Base-by-base conservation (phyloP, 2,329 filamentous ascomycete genomes). In the Trichoderma breve region DNA sequence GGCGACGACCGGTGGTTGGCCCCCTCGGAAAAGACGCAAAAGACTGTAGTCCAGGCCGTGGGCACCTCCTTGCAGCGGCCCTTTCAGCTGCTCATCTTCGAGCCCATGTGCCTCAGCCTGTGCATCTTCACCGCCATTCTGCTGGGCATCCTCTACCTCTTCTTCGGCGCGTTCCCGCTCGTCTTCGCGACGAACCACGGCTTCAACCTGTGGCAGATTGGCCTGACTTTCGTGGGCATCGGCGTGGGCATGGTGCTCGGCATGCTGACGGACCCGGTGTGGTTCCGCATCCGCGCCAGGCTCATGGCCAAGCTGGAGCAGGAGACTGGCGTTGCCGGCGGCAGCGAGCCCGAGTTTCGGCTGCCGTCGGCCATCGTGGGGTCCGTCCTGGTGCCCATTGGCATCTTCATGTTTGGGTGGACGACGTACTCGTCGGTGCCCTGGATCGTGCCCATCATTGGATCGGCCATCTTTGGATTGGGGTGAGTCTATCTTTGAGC, bases 371-470 rank as follows among this genome's bases (percentile, higher is more conserved):
- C 90, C 24, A 92, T 95, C 66, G 79, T 86, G 8, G 95, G 95
- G n/a, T 90, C 90, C 0, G 81, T 94, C 58, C 82, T 97, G 11
- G 93, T 96, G 36, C 93, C 94, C 6, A 84, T 92, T 71, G 93
- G 93, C 7, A 83, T 98, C 18, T 97, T 98, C 81, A 92, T 93
- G 82, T 97, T 97, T 82, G 94, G 90, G 9, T 97, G 94, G 92
- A 94, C 93, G 5, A 92, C 92, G 15, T 95, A 91, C 79, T 81
- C 90, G 2, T 87, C 81, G 76, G 88, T 97, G 63, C 91, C 93
- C 81, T 95, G 90, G 90, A 92, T 93, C 73, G 86, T 90, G 60
- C 91, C 92, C 30, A 91, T 94, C 75, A 90, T 95, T 81, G 92
- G 91, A 24, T 92, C 90, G 32, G 86, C 81, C 55, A 83, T 95